A percentile compares a stretch with the other conserved stretches of the same genome.
These are phyloP conservation scores for Cinchona pubescens DNA, from an alignment of 257 asterid genomes.

Conservation along the genomic window DNA sequence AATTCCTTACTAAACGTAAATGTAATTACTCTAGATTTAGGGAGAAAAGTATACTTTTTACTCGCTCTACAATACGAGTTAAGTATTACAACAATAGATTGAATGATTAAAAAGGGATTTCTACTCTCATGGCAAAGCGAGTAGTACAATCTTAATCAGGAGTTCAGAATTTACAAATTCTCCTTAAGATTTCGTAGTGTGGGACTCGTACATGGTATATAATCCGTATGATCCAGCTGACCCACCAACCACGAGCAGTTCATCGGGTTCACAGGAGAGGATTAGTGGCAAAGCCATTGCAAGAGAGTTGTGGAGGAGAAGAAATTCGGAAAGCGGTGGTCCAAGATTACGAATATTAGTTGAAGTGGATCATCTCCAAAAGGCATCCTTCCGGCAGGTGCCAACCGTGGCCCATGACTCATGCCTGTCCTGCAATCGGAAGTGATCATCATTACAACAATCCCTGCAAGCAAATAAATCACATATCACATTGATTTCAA, in stretches of 20 bases:
- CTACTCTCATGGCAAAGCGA: too few relatives aligned
- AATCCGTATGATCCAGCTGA: neutral
- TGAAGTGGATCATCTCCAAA: neutral
- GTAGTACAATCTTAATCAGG: too few relatives aligned
- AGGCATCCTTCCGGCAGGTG: neutral
- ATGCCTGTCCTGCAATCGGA: neutral
- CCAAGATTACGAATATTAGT: neutral
- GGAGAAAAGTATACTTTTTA: too few relatives aligned
- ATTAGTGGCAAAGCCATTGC: conserved; percentile 11
- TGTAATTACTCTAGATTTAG: too few relatives aligned
- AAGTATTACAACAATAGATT: too few relatives aligned
- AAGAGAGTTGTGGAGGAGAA: conserved; percentile 22
- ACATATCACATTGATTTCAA: neutral
- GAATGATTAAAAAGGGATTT: too few relatives aligned
- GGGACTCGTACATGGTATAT: neutral
- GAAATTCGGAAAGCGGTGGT: conserved; percentile 21
- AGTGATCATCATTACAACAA: neutral
- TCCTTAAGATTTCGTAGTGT: neutral
- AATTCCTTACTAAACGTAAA: too few relatives aligned
- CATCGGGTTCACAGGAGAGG: conserved; percentile 4
- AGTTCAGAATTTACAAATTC: too few relatives aligned
- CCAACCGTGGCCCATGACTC: neutral
- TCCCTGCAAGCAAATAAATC: neutral
- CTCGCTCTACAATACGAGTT: too few relatives aligned
- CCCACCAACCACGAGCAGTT: conserved; percentile 2